A percentile compares a stretch with the other conserved stretches of the same genome.
phyloP scores from a whole-genome alignment of 768 basidiomycete species.

The Phylloporus rhodoxanthus region DNA sequence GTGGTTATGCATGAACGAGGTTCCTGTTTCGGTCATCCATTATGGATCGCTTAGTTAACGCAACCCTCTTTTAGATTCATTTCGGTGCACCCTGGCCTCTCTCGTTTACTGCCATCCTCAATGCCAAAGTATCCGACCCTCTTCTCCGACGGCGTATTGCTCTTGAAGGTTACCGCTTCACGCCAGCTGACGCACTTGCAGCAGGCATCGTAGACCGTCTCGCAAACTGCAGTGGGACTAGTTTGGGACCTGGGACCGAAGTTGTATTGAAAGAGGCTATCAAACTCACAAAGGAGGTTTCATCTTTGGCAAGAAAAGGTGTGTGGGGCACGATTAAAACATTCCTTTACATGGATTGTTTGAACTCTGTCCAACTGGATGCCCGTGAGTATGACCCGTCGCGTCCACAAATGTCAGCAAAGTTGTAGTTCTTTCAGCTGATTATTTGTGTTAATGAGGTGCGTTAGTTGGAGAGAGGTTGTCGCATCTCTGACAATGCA shows the following conservation, averaged over 20 bases:
- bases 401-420: slow-evolving; percentile 7
- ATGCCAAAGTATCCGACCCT: slow-evolving; percentile 58
- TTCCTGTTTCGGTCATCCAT: slow-evolving; percentile 19
- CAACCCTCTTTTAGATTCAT: slow-evolving; percentile 45
- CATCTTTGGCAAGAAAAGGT: slow-evolving; percentile 47
- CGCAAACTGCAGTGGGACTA: slow-evolving; percentile 23
- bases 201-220: slow-evolving; percentile 68
- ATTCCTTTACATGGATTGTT: slow-evolving; percentile 51
- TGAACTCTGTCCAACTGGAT: slow-evolving; percentile 36
- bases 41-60: background rate
- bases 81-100: slow-evolving; percentile 80
- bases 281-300: slow-evolving; percentile 51
- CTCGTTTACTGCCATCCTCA: slow-evolving; percentile 59
- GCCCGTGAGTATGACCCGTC: slow-evolving; percentile 9
- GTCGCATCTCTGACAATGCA: slow-evolving; percentile 2
- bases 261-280: slow-evolving; percentile 58
- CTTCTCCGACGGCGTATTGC: slow-evolving; percentile 62
- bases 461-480: background rate
- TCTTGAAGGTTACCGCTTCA: slow-evolving; percentile 76
- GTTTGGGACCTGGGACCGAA: slow-evolving; percentile 51
- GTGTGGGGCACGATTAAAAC: slow-evolving; percentile 72
- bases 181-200: slow-evolving; percentile 60
- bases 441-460: slow-evolving; percentile 6
- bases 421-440: slow-evolving; percentile 11
- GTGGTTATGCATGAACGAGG: slow-evolving; percentile 94